These are phyloP conservation scores for Naganishia liquefaciens DNA, from an alignment of 1,284 basidiomycete species.

Conservation along the genomic window DNA sequence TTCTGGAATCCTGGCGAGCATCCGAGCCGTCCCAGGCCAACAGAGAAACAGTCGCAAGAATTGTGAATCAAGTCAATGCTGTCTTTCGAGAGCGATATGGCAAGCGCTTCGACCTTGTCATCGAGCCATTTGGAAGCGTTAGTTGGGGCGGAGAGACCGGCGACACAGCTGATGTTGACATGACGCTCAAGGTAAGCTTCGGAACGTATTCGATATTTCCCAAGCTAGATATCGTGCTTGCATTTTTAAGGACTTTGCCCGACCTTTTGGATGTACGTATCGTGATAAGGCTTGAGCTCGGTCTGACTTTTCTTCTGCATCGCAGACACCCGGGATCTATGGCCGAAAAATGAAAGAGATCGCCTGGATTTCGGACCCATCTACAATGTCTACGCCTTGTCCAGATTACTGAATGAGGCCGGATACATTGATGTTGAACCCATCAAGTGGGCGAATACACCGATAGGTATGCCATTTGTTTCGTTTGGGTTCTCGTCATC, in stretches of 20 bases:
- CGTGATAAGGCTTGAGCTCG: neutral
- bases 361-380: constrained; percentile 36
- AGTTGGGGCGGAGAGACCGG: constrained; percentile 51
- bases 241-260: constrained; percentile 25
- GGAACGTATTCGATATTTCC: neutral
- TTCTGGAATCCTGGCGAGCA: constrained; percentile 23
- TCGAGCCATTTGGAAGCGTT: constrained; percentile 54
- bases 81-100: constrained; percentile 13
- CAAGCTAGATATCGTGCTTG: neutral
- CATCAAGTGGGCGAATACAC: constrained; percentile 44
- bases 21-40: constrained; percentile 11
- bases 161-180: constrained; percentile 44
- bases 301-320: neutral
- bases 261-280: constrained; percentile 38
- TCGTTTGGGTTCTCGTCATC: neutral
- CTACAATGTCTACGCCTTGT: constrained; percentile 44
- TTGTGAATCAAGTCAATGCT: constrained; percentile 26
- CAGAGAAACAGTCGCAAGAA: constrained; percentile 18
- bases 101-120: constrained; percentile 36
- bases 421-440: constrained; percentile 38
- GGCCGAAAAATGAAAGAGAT: constrained; percentile 20
- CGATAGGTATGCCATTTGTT: constrained; percentile 40
- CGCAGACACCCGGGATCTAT: constrained; percentile 16
- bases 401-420: constrained; percentile 31
- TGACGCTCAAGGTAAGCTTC: constrained; percentile 37